These are phyloP conservation scores for Collybiopsis luxurians DNA, from an alignment of 768 basidiomycete genomes.

Conservation along the genomic window DNA sequence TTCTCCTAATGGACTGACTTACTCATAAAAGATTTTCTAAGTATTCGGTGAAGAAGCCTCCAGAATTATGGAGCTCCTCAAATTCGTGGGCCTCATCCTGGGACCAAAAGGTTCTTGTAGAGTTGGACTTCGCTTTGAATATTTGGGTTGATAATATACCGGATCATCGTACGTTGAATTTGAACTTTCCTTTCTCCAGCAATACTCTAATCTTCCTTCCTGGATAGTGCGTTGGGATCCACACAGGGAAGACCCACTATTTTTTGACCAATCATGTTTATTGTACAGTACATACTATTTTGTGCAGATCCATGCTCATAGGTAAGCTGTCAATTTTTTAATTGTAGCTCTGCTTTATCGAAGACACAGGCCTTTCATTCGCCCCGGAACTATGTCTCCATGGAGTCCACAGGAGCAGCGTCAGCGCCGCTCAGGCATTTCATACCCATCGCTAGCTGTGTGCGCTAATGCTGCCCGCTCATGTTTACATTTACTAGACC, in stretches of 20 bases:
- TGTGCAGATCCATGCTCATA: constrained; percentile 38
- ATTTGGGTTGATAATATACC: constrained; percentile 55
- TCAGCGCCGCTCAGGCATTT: constrained; percentile 40
- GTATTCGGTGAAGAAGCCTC: constrained; percentile 73
- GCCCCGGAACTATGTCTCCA: constrained; percentile 17
- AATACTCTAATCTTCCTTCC: constrained; percentile 9
- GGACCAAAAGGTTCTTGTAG: constrained; percentile 50
- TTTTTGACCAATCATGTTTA: constrained; percentile 45
- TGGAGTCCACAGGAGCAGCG: not conserved
- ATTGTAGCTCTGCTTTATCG: not conserved
- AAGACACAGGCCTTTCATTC: constrained; percentile 62
- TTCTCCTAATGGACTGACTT: not conserved
- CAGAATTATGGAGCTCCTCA: constrained; percentile 45
- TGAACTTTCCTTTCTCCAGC: constrained; percentile 11
- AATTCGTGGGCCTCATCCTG: constrained; percentile 40
- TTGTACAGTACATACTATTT: constrained; percentile 47
- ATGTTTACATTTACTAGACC: constrained; percentile 53
- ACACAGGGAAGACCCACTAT: constrained; percentile 29
- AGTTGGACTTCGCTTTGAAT: constrained; percentile 54
- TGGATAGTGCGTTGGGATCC: constrained; percentile 44
- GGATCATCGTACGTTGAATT: constrained; percentile 24
- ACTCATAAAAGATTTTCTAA: constrained; percentile 41
- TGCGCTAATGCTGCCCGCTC: constrained; percentile 37
- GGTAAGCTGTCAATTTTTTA: not conserved
- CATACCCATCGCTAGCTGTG: constrained; percentile 56